These are phyloP conservation scores for Lotus japonicus DNA, from an alignment of 306 rosid genomes.

Conservation along the genomic window DNA sequence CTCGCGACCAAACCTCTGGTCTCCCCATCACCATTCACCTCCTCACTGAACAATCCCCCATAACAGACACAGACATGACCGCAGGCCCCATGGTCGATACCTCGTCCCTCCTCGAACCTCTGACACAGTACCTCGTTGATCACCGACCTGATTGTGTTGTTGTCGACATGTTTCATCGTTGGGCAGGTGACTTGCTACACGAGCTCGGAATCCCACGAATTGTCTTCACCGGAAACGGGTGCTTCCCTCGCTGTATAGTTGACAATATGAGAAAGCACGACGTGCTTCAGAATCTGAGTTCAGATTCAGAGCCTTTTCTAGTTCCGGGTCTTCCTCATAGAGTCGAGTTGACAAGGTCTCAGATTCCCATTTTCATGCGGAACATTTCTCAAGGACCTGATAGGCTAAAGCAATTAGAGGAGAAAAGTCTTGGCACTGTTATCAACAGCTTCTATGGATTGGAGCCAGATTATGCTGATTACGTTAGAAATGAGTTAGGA, in stretches of 20 bases:
- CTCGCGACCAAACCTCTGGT: conserved; percentile 36
- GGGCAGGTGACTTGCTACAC: conserved; percentile 37
- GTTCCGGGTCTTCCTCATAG: conserved; percentile 43
- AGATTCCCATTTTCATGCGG: conserved; percentile 33
- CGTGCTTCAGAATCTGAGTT: conserved; percentile 22
- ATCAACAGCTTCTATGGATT: conserved; percentile 52
- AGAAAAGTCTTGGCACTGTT: conserved; percentile 36
- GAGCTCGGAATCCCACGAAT: conserved; percentile 30
- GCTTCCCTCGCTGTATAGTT: conserved; percentile 43
- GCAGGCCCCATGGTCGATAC: conserved; percentile 29
- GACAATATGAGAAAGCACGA: conserved; percentile 19
- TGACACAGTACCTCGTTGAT: conserved; percentile 27
- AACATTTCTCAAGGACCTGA: not conserved
- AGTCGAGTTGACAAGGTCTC: conserved; percentile 45
- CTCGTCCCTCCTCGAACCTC: conserved; percentile 42
- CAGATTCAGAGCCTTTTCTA: conserved; percentile 39
- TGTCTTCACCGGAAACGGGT: conserved; percentile 41
- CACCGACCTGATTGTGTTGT: conserved; percentile 42
- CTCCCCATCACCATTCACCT: conserved; percentile 28
- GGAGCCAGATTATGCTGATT: conserved; percentile 47
- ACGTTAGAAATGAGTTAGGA: conserved; percentile 17
- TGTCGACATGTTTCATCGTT: conserved; percentile 42
- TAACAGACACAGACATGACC: conserved; percentile 42
- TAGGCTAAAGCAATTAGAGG: conserved; percentile 14
- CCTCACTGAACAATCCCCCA: conserved; percentile 4